Conservation (phyloP, 164 flowering plant species). For the Magnolia sinica region DNA sequence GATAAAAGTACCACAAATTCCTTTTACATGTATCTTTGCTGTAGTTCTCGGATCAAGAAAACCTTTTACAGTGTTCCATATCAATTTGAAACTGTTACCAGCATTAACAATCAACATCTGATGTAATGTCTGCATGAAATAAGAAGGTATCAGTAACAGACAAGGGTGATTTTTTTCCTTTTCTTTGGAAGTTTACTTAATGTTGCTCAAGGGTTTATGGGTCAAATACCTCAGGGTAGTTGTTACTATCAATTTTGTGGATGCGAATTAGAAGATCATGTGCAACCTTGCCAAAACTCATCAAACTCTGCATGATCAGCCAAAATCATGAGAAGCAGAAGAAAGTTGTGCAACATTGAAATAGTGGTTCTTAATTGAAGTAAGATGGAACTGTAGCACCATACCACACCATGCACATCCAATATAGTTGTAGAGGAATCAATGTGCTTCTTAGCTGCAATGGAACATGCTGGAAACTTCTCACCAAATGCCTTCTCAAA, state of each 20-base stretch:
- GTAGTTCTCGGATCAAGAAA: conserved; percentile 86
- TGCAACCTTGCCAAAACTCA: conserved; percentile 79
- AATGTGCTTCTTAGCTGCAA: conserved; percentile 69
- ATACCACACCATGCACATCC: conserved; percentile 85
- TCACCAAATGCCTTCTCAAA: conserved; percentile 74
- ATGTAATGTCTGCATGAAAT: conserved; percentile 64
- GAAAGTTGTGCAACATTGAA: background rate
- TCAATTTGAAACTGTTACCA: conserved; percentile 72
- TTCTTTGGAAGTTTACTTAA: background rate
- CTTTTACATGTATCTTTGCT: conserved; percentile 74
- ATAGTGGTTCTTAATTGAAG: background rate
- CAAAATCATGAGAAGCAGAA: conserved; percentile 3
- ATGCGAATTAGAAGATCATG: conserved; percentile 77
- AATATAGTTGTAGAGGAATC: conserved; percentile 59
- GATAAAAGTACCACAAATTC: background rate
- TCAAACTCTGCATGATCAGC: conserved; percentile 59
- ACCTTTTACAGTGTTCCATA: conserved; percentile 75
- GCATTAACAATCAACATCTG: conserved; percentile 92
- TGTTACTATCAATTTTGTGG: conserved; percentile 82
- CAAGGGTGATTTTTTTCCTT: background rate
- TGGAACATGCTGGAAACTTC: conserved; percentile 81
- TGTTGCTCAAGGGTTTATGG: background rate
- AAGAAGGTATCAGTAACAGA: conserved; percentile 10
- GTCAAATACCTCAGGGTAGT: conserved; percentile 83
- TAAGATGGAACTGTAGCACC: conserved; percentile 2